These are phyloP conservation scores for Candida insectalens DNA, from an alignment of 805 yeast genomes.

Conservation along the genomic window DNA sequence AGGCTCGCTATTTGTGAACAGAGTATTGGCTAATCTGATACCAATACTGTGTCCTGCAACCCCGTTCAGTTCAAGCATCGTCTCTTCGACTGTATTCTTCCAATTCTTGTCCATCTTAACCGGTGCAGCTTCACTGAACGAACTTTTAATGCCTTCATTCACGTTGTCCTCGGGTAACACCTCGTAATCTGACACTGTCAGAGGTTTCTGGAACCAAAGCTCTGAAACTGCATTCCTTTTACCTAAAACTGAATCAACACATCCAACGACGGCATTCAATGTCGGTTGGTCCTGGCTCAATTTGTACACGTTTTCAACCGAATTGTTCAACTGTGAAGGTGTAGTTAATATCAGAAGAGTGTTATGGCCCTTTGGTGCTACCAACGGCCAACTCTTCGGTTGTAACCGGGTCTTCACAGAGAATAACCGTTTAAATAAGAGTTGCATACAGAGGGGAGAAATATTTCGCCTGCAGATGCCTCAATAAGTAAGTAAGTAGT, in stretches of 20 bases:
- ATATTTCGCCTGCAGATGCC: too few relatives aligned
- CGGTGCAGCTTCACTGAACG: conserved; percentile 11
- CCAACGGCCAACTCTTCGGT: conserved; percentile 8
- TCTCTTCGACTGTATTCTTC: conserved; percentile 7
- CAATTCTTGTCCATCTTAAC: conserved; percentile 11
- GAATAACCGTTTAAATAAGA: conserved; percentile 3
- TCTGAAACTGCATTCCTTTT: conserved; percentile 18
- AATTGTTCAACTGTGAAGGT: conserved; percentile 16
- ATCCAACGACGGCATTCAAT: conserved; percentile 12
- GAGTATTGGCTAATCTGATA: conserved; percentile 15
- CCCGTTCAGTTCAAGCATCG: conserved; percentile 4
- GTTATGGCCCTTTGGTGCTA: conserved; percentile 6
- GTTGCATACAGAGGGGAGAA: neutral
- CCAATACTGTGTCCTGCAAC: conserved; percentile 1
- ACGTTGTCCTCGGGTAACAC: conserved; percentile 5
- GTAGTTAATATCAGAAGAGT: conserved; percentile 21
- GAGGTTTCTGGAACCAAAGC: conserved; percentile 15
- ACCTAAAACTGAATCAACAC: conserved; percentile 20
- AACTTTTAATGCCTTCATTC: conserved; percentile 3
- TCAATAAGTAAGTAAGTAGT: neutral
- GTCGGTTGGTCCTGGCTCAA: conserved; percentile 3
- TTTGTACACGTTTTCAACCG: conserved; percentile 8
- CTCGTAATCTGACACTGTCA: conserved; percentile 8
- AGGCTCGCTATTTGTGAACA: conserved; percentile 17
- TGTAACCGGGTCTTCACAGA: conserved; percentile 13